phyloP scores from a whole-genome alignment of 306 rosid species.

The Cercis canadensis region DNA sequence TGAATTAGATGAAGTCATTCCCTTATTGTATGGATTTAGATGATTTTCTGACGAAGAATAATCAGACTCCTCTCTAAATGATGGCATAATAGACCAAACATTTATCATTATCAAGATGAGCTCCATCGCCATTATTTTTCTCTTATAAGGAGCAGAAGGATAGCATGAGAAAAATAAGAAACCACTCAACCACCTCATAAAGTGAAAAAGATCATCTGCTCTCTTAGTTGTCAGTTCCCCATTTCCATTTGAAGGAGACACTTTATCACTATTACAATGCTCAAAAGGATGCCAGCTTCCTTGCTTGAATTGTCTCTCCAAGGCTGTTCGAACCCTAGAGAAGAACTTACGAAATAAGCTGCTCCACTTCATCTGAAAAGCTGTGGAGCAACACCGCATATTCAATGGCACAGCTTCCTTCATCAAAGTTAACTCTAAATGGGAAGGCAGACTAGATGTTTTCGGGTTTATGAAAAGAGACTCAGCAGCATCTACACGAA shows the following conservation, averaged over 20 bases:
- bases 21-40: constrained; percentile 78
- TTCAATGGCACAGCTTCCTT: constrained; percentile 90
- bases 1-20: constrained; percentile 75
- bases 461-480: constrained; percentile 88
- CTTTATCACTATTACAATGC: constrained; percentile 39
- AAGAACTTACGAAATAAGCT: constrained; percentile 93
- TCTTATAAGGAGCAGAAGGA: constrained; percentile 98
- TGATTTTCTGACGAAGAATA: constrained; percentile 45
- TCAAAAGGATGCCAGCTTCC: constrained; percentile 77
- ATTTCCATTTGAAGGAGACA: constrained; percentile 45
- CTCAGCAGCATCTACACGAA: constrained; percentile 97
- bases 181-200: constrained; percentile 97
- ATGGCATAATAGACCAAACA: constrained; percentile 76
- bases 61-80: constrained; percentile 45
- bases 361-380: constrained; percentile 98
- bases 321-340: constrained; percentile 87
- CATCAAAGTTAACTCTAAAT: constrained; percentile 81
- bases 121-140: constrained; percentile 96
- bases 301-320: constrained; percentile 93
- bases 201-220: constrained; percentile 79
- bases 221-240: constrained; percentile 51
- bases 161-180: constrained; percentile 93
- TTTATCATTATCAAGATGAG: constrained; percentile 82
- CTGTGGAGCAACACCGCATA: constrained; percentile 94
- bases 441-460: constrained; percentile 91